These are phyloP conservation scores for Mortierella sp. DNA, from an alignment of 371 early-diverging fungal species.

Conservation along the genomic window DNA sequence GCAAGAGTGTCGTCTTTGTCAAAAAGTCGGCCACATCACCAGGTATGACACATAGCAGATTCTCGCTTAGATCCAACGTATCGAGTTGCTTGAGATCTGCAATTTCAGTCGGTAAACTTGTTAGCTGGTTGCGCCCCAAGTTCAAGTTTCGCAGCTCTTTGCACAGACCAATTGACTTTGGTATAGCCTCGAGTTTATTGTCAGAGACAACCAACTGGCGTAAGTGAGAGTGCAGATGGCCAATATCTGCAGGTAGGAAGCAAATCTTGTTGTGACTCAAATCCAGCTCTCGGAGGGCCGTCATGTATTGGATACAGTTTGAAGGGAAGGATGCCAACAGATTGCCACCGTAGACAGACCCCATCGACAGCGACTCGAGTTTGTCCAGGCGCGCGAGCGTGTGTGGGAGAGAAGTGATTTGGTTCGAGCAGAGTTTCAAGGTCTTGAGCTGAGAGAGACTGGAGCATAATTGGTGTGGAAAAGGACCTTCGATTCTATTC, in stretches of 20 bases:
- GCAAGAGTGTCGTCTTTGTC: conserved; percentile 64
- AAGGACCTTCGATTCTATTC: conserved; percentile 60
- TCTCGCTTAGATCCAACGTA: conserved; percentile 72
- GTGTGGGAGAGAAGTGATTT: conserved; percentile 62
- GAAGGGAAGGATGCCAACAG: conserved; percentile 62
- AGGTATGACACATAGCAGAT: conserved; percentile 73
- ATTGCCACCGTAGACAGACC: conserved; percentile 74
- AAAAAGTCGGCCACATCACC: conserved; percentile 69
- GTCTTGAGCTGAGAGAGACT: conserved; percentile 62
- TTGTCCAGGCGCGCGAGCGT: conserved; percentile 53
- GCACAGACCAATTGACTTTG: conserved; percentile 69
- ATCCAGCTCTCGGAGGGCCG: conserved; percentile 63
- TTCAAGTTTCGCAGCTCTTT: conserved; percentile 61
- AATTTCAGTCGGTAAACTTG: conserved; percentile 69
- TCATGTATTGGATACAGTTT: conserved; percentile 61
- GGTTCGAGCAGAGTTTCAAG: conserved; percentile 66
- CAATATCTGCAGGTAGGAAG: conserved; percentile 61
- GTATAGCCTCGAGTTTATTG: conserved; percentile 71
- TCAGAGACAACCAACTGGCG: conserved; percentile 58
- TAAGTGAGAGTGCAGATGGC: conserved; percentile 58
- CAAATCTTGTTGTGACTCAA: conserved; percentile 67
- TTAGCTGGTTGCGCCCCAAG: conserved; percentile 69
- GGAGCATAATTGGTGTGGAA: conserved; percentile 62
- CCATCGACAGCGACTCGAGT: conserved; percentile 69
- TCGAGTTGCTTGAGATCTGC: conserved; percentile 65